Base-by-base conservation (phyloP, 306 rosid species). In the Trifolium dubium region DNA sequence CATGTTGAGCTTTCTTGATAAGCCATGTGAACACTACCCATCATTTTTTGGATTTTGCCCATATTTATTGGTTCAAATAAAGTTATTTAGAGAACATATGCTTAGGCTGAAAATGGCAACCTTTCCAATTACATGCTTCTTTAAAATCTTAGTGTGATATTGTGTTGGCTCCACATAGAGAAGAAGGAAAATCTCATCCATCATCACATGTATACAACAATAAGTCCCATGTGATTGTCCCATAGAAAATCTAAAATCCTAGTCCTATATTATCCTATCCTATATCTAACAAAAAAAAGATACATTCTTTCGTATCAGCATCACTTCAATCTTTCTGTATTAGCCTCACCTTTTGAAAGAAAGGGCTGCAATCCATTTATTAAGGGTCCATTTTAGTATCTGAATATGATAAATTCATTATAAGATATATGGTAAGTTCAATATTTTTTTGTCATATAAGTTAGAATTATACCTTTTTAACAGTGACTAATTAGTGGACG, bases 151-250 rank as follows among this genome's bases (percentile, higher is more conserved):
- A 3, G 1, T 5, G 49, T 75, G 50, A 72, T 63, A 4, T 30
- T 59, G 9, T 30, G 40, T 59, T 59, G 85, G 80, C 85, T 85
- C 82, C 87, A 82, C 83, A 28, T 5, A 50, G 10, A 40, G 74
- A 60, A 75, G 53, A 71, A 51, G 87, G 81, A 85, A 79, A 85
- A 76, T 65, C 47, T 6, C 75, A 70, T 28, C 73, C 32, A n/a
- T 2, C 74, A 69, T 28, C 84, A 61, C 46, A 37, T 65, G 65
- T 9, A 77, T 50, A 58, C 72, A 62, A 65, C 78, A 65, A 65
- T n/a, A n/a, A 58, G 54, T 14, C 79, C 87, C 87, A 86, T 86
- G 89, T 86, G 88, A 75, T 69, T 84, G 80, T 73, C 73, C 83
- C 82, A 47, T 19, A 64, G 61, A 76, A 84, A 87, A 71, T 77